phyloP scores from a whole-genome alignment of 441 rosid genomes.

The Populus hybrid region DNA sequence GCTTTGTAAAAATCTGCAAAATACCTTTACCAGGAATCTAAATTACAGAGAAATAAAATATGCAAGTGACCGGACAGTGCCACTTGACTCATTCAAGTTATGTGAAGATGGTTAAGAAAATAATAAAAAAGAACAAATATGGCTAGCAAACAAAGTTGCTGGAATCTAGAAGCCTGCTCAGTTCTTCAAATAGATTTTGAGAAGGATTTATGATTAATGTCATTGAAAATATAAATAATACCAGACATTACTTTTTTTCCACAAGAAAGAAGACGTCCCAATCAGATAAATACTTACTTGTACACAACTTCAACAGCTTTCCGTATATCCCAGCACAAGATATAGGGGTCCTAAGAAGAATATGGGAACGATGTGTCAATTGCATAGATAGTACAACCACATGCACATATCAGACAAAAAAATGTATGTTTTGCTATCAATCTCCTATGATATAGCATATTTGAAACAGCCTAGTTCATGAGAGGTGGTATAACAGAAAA shows the following conservation, averaged over 20 bases:
- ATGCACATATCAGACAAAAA: neutral
- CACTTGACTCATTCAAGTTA: neutral
- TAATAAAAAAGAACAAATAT: neutral
- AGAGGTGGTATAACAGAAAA: neutral
- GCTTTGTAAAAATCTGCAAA: neutral
- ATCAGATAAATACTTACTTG: slow-evolving; percentile 50
- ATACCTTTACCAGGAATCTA: neutral
- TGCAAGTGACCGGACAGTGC: neutral
- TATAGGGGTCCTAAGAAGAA: slow-evolving; percentile 75
- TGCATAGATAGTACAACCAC: neutral
- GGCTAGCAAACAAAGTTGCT: neutral
- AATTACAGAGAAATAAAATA: neutral
- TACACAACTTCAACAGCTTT: slow-evolving; percentile 81
- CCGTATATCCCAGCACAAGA: slow-evolving; percentile 90
- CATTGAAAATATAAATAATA: neutral
- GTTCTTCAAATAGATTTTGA: neutral
- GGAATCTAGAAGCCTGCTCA: neutral
- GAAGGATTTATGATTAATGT: neutral
- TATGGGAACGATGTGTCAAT: slow-evolving; percentile 14
- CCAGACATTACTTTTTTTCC: neutral
- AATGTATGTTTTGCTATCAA: neutral
- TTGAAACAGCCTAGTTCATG: neutral
- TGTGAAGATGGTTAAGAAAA: neutral
- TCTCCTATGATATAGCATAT: neutral
- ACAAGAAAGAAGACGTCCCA: neutral